Percentiles rank a stretch among this genome's conserved stretches.
Conservation (phyloP, 129 eudicot genomes). For the Glebionis coronaria region DNA sequence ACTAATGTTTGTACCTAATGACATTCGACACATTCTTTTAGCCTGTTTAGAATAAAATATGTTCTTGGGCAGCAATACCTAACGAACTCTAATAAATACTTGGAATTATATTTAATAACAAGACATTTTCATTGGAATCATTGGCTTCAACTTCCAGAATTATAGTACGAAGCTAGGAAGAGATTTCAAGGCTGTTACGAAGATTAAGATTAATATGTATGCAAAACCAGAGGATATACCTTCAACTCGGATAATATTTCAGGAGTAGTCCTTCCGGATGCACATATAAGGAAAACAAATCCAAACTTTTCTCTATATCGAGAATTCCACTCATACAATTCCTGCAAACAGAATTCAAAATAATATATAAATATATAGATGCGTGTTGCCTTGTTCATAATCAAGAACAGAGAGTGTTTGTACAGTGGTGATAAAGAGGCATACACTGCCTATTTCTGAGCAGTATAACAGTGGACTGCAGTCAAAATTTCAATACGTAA, state of each 20-base stretch:
- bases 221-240: slow-evolving; percentile 36
- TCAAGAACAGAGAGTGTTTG: slow-evolving; percentile 13
- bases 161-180: background rate
- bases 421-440: background rate
- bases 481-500: background rate
- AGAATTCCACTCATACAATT: slow-evolving; percentile 69
- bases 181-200: no score
- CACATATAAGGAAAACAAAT: slow-evolving; percentile 84
- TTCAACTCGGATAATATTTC: slow-evolving; percentile 85
- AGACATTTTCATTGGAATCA: background rate
- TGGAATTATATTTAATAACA: background rate
- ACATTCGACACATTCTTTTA: background rate
- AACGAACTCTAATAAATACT: no score
- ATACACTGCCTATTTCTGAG: background rate
- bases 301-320: slow-evolving; percentile 77
- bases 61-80: background rate
- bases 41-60: background rate
- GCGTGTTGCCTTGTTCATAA: background rate
- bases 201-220: background rate
- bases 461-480: slow-evolving; percentile 1
- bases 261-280: slow-evolving; percentile 84
- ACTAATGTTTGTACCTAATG: background rate
- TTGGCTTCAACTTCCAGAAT: background rate
- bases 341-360: slow-evolving; percentile 40
- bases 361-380: background rate